Evolutionary conservation across 2,329 filamentous ascomycete species (phyloP), one percentile per base, ranked within the genome.

Genomic region (Helotiales sp.): DNA sequence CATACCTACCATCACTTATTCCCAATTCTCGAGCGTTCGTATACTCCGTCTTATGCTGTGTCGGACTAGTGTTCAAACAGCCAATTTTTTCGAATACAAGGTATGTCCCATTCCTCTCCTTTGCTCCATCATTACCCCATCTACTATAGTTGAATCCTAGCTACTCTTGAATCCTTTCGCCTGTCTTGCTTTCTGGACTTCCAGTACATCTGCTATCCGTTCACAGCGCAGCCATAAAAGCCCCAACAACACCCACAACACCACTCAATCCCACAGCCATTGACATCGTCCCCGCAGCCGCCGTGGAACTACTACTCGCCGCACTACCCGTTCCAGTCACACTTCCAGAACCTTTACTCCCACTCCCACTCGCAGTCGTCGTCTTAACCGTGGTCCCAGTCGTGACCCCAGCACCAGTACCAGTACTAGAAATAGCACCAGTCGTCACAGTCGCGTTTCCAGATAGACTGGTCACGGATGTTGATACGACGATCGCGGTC

Each of bases 161-260:
- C 53, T 36, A 17, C 44, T 33, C 36, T 36, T 51, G 19, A 17
- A 15, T 17, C 25, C n/a, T 2, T 15, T 25, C 51, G 10, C 31
- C 34, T 30, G n/a, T 40, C 17, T 25, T n/a, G n/a, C 24, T 40
- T 13, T 22, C 15, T 12, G 15, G 25, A 27, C 30, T 12, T 25
- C 22, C n/a, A 19, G 13, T n/a, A 4, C 19, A n/a, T 15, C 19
- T 29, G 17, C 12, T 49, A 8, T 40, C 33, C 15, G 33, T 31
- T 60, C 57, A 67, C 50, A 67, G 59, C 10, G 50, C 55, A 58
- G 60, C 64, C 30, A 59, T 24, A 27, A 59, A 22, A 46, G 19
- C n/a, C 40, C 52, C 57, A 51, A 51, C 50, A 55, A 58, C 48
- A 40, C 50, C 61, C 33, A 57, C 33, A 12, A 61, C 25, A 12